phyloP scores from a whole-genome alignment of 257 asterid species.

The Pogostemon cablin region DNA sequence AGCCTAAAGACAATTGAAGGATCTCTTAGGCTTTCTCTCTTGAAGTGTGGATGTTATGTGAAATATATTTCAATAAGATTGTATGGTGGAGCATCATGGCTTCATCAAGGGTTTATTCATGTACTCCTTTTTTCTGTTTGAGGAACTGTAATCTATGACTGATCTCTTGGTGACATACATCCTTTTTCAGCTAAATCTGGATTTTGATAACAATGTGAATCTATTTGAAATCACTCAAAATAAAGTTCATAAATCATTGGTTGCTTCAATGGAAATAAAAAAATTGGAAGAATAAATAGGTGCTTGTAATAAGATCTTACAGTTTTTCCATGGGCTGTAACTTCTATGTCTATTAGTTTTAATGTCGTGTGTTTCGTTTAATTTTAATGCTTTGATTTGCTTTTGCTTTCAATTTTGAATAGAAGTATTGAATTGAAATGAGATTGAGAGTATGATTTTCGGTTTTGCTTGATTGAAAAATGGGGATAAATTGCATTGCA shows the following conservation, averaged over 20 bases:
- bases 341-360: no score
- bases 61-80: constrained; percentile 62
- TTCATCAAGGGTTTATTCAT: constrained; percentile 74
- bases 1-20: constrained; percentile 62
- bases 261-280: background rate
- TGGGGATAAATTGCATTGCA: no score
- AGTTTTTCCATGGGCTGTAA: no score
- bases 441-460: no score
- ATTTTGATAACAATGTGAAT: background rate
- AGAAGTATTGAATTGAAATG: no score
- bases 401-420: no score
- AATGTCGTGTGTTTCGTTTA: no score
- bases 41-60: constrained; percentile 86
- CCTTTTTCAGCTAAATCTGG: constrained; percentile 1
- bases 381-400: no score
- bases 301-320: no score
- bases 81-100: constrained; percentile 98
- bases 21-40: constrained; percentile 65
- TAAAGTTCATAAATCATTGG: background rate
- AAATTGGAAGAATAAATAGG: background rate
- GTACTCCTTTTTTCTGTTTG: constrained; percentile 18
- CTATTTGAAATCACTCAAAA: background rate
- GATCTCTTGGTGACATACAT: background rate
- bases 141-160: constrained; percentile 4
- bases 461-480: no score